A percentile compares a stretch with the other conserved stretches of the same genome.
phyloP scores from a whole-genome alignment of 768 basidiomycete genomes.

The Cytidiella melzeri region DNA sequence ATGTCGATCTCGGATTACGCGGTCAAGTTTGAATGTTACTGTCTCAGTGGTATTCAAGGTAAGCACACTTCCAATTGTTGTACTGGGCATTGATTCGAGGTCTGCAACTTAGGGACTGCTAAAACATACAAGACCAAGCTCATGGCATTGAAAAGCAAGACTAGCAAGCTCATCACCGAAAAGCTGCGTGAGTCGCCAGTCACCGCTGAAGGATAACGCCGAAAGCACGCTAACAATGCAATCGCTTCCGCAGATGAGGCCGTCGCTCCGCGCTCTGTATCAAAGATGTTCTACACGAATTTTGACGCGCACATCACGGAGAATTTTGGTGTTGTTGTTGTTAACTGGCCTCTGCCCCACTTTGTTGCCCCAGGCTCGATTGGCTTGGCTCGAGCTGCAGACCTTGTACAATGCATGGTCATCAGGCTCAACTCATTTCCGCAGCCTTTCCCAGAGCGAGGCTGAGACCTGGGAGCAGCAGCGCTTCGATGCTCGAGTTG shows the following conservation, averaged over 20 bases:
- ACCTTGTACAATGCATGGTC: constrained; percentile 17
- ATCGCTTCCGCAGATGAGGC: neutral
- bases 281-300: constrained; percentile 15
- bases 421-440: constrained; percentile 13
- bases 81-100: neutral
- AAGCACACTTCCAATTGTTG: neutral
- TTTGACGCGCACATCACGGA: constrained; percentile 17
- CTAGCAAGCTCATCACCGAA: constrained; percentile 1
- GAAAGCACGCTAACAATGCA: no score
- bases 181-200: constrained; percentile 5
- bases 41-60: constrained; percentile 2
- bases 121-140: neutral
- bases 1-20: constrained; percentile 1
- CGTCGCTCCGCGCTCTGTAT: neutral
- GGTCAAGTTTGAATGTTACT: constrained; percentile 5
- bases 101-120: neutral
- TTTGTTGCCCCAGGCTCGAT: constrained; percentile 15
- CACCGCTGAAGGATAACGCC: neutral
- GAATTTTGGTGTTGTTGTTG: constrained; percentile 11
- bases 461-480: neutral
- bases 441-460: constrained; percentile 9
- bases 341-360: constrained; percentile 18
- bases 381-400: constrained; percentile 9
- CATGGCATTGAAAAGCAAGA: constrained; percentile 1
- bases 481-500: neutral